Base-by-base conservation (phyloP, 1,284 basidiomycete species). In the Ustilago sp. region DNA sequence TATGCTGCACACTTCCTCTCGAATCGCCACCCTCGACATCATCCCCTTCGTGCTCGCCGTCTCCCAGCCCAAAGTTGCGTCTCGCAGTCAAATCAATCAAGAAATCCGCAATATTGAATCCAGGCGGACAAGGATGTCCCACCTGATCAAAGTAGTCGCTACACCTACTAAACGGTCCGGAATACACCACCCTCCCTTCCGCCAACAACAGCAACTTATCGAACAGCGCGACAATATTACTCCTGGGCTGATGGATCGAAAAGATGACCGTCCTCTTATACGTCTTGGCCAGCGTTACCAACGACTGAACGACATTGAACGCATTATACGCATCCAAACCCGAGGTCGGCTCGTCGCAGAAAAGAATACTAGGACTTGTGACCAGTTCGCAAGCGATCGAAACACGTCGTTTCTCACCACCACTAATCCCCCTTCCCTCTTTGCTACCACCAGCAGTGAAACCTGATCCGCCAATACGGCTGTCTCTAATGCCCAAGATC, bases 341-440 rank as follows among this genome's bases (percentile, higher is more conserved):
- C 61, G 93, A 94, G 0, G 95, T 98, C 2, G 96, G 96, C 84
- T 99, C 96, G 83, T 99, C 96, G 62, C 98, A 89, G 89, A 98
- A 97, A 52, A 99, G 87, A 65, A 99, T 95, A 0, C 93, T 94
- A 4, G 95, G 95, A 58, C 93, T 94, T 0, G 95, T 99, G 43
- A 98, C 96, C 31, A 99, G 89, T 87, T 98, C 96, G 86, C 96
- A 98, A n/a, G 96, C 96, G 75, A 99, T 98, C 0, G 93, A 94
- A 11, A 79, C 74, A 2, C 80, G 66, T 9, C 80, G 75, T 52
- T 80, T 71, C 59, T 82, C 80, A 15, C 80, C 80, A 11, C 80
- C 80, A n/a, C 69, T 74, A 43, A 82, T 74, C 19, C 81, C 81
- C 23, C 80, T 1, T 95, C 96, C 19, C 95, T 90, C 57, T 95